Evolutionary conservation across 257 asterid genomes (phyloP).

Genomic region (Solanum boliviense): DNA sequence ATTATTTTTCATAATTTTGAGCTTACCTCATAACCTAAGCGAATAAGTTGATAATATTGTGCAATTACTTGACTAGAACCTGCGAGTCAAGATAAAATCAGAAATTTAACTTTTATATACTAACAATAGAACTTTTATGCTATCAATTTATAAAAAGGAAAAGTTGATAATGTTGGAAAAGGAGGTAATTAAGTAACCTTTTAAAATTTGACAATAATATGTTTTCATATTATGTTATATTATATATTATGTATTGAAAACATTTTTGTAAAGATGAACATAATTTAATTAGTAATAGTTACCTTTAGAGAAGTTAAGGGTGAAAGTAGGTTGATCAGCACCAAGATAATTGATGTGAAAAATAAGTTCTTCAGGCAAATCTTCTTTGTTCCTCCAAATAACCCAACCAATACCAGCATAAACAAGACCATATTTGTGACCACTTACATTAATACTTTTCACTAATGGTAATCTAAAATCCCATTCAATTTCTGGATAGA

Average conservation of each 20-base stretch:
- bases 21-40: slow-evolving; percentile 15
- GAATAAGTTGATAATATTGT: slow-evolving; percentile 17
- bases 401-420: slow-evolving; percentile 32
- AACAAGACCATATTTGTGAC: slow-evolving; percentile 21
- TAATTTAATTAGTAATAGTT: not conserved
- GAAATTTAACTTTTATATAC: not conserved
- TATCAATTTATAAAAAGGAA: too few species aligned
- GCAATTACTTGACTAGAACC: slow-evolving; percentile 20
- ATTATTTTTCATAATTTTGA: not conserved
- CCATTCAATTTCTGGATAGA: slow-evolving; percentile 28
- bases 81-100: not conserved
- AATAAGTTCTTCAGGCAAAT: slow-evolving; percentile 26
- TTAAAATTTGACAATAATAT: not conserved
- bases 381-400: slow-evolving; percentile 25
- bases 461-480: slow-evolving; percentile 23
- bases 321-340: slow-evolving; percentile 27
- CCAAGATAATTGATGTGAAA: slow-evolving; percentile 24
- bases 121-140: too few species aligned
- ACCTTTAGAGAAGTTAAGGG: slow-evolving; percentile 25
- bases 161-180: too few species aligned
- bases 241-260: not conserved
- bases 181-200: too few species aligned
- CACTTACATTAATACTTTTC: slow-evolving; percentile 26
- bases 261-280: not conserved
- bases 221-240: not conserved